phyloP scores from a whole-genome alignment of 495 filamentous ascomycete genomes.

The Apiosordaria backusii region DNA sequence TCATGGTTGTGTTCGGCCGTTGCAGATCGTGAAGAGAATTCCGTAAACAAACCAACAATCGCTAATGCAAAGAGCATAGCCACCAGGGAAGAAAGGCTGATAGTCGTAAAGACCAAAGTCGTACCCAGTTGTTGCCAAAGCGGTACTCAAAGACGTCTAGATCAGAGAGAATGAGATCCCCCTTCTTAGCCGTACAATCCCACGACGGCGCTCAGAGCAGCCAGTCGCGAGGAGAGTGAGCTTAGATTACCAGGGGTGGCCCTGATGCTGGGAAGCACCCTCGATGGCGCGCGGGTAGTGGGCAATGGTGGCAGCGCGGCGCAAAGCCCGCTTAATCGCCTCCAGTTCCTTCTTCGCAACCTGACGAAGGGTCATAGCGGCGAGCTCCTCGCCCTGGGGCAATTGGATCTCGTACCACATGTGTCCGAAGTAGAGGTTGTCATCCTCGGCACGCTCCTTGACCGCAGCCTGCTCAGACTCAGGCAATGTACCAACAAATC shows the following conservation, averaged over 20 bases:
- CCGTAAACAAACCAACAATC: constrained; percentile 2
- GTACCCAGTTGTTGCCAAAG: neutral
- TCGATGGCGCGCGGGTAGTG: neutral
- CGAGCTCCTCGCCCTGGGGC: constrained; percentile 28
- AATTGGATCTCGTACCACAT: constrained; percentile 40
- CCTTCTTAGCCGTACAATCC: neutral
- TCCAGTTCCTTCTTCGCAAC: constrained; percentile 37
- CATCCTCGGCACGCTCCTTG: constrained; percentile 32
- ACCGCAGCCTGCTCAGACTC: neutral
- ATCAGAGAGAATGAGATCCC: neutral
- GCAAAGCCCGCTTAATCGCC: constrained; percentile 39
- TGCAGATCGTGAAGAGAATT: neutral
- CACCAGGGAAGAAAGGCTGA: neutral
- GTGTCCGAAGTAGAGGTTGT: constrained; percentile 41
- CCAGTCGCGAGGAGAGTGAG: neutral
- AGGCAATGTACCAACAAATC: constrained; percentile 19
- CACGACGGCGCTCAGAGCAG: neutral
- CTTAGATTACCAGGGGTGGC: neutral
- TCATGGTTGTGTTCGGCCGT: neutral
- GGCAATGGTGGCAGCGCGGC: constrained; percentile 18
- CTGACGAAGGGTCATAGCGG: constrained; percentile 35
- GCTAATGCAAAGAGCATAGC: neutral
- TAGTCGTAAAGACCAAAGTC: neutral
- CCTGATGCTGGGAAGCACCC: neutral
- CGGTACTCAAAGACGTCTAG: neutral